These are phyloP conservation scores for Colletotrichum paranaense DNA, from an alignment of 2,329 filamentous ascomycete species.

Conservation along the genomic window DNA sequence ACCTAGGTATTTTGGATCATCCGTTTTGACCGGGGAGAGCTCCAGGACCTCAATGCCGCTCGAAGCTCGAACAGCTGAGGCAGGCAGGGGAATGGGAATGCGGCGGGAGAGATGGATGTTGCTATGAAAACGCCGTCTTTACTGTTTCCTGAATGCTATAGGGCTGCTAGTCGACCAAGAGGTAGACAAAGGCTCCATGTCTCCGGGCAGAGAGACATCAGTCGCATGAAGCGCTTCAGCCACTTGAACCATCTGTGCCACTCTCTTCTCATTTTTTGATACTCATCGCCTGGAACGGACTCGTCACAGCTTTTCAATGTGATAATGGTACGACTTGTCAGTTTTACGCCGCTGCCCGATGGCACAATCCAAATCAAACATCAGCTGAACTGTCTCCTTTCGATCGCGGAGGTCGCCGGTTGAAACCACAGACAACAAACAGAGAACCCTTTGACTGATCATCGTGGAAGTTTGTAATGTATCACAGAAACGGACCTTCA, in stretches of 20 bases:
- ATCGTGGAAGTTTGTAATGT: background rate
- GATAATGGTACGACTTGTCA: constrained; percentile 9
- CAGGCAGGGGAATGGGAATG: background rate
- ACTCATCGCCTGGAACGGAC: constrained; percentile 15
- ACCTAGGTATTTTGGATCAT: background rate
- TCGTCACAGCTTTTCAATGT: constrained; percentile 6
- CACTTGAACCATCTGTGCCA: constrained; percentile 22
- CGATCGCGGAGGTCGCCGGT: constrained; percentile 1
- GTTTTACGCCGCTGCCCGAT: background rate
- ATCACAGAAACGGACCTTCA: constrained; percentile 1
- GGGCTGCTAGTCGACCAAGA: constrained; percentile 14
- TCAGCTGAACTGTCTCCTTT: background rate
- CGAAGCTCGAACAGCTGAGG: background rate
- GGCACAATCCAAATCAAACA: background rate
- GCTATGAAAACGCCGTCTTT: background rate
- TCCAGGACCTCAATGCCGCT: background rate
- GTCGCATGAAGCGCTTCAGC: constrained; percentile 21
- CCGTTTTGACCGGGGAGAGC: background rate
- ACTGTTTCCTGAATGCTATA: background rate
- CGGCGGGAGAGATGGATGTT: background rate
- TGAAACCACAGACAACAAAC: too few species aligned
- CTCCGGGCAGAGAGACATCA: background rate
- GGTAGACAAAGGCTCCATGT: background rate
- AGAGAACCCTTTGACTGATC: background rate
- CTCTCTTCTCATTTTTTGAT: background rate